Evolutionary conservation across 441 rosid species (phyloP), one percentile per base, ranked within the genome.

Genomic region (Kokia cookei): DNA sequence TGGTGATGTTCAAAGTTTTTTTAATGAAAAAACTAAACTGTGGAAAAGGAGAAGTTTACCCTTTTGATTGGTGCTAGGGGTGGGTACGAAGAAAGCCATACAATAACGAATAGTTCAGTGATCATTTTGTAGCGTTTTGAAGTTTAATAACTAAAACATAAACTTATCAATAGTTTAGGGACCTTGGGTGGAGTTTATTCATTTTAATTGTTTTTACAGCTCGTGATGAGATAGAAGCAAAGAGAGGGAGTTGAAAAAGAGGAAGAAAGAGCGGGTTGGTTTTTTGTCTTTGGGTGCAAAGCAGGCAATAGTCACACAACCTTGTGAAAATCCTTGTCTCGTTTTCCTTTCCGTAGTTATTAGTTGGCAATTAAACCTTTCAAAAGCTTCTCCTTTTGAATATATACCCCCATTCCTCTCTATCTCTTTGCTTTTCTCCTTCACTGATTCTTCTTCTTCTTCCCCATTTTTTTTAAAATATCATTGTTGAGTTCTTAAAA

Each of bases 161-260:
- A 3, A 19, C 1, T 10, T 4, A 22, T 5, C 10, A 1, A 55
- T 19, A 55, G 0, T 2, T 22, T 9, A 5, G 13, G 60, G 13
- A 55, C 13, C 3, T 8, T 2, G 1, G 10, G 13, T 55, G 60
- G 2, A 22, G 11, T 55, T 55, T 8, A 55, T 9, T 55, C 22
- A 3, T 10, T 55, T 55, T 54, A 50, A 50, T 15, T 51, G 7
- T 19, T 59, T 4, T 27, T 15, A 71, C 78, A 40, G 80, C 84
- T 78, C 85, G 84, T 80, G 90, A 75, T 45, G 77, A 71, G 82
- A 75, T 48, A 45, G 72, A 61, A 71, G 72, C 48, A 61, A 15
- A 14, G n/a, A 37, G 19, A 35, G 14, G 32, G 32, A 45, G 32
- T 22, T 11, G 32, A 14, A 42, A 19, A 10, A 40, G 37, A 32